Base-by-base conservation (phyloP, 2,329 filamentous ascomycete species). In the Cladosporium sp. region DNA sequence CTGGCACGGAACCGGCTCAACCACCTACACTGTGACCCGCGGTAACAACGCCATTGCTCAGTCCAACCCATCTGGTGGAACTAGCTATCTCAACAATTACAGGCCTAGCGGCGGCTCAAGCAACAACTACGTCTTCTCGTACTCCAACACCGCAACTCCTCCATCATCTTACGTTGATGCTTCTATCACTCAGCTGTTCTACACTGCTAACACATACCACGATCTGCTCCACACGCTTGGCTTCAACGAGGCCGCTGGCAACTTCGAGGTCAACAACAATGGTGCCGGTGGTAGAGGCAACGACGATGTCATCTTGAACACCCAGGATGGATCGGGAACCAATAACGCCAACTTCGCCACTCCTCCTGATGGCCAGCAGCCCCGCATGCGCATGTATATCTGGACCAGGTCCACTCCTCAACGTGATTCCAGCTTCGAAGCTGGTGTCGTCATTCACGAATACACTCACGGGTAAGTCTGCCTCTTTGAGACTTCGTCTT, bases 1-100 rank as follows among this genome's bases (percentile, higher is more conserved):
- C 28, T 86, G 82, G 82, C 72, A 81, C 55, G 73, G 72, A 17
- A 76, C 80, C 42, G 82, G 82, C 5, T 68, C 64, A 5, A 73
- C 65, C 25, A 75, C 73, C 38, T 85, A 80, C 70, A 80, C 77
- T 40, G 80, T 76, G 0, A 83, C 82, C 4, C 76, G 78, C 1
- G 84, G 84, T 40, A 86, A 86, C 74, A 86, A 86, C 64, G 83
- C 66, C 42, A 79, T 82, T 43, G 80, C 82, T 0, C 83, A 85
- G 60, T 74, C 69, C 50, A 82, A 82, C 70, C 79, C 79, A 15
- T 72, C 68, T 2, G 81, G 76, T 12, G 76, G 76, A 15, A 72
- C 66, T 25, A 67, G 71, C 22, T 81, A 77, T 65, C 65, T 78
- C n/a, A 75, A 73, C 67, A 77, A 81, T 70, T 81, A 81, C 64